These are phyloP conservation scores for Irpex sp. DNA, from an alignment of 1,284 basidiomycete genomes.

Conservation along the genomic window DNA sequence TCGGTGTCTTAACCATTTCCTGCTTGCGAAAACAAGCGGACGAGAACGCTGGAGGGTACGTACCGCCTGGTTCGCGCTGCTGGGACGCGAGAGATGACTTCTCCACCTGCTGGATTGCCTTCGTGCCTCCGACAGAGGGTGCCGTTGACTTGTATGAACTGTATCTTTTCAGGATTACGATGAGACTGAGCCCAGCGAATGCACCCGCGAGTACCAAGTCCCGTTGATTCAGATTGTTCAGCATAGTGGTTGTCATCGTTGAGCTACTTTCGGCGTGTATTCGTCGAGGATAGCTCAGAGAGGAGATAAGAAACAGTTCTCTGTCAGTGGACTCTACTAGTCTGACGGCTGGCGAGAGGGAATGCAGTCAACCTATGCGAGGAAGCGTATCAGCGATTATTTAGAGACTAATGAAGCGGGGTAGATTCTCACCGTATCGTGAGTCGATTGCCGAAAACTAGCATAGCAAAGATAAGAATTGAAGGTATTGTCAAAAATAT, in stretches of 20 bases:
- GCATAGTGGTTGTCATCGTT: background rate
- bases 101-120: background rate
- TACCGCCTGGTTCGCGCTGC: slow-evolving; percentile 7
- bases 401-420: background rate
- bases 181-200: background rate
- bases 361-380: background rate
- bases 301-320: background rate
- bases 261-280: background rate
- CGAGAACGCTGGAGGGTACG: background rate
- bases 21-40: background rate
- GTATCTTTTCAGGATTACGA: background rate
- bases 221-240: background rate
- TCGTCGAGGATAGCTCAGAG: background rate
- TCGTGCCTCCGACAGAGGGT: background rate
- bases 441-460: background rate
- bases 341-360: background rate
- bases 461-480: background rate
- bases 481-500: background rate
- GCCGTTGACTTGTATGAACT: background rate
- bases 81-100: background rate
- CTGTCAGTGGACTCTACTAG: background rate
- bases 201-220: background rate
- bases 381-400: background rate
- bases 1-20: background rate
- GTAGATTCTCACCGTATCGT: background rate